Base-by-base conservation (phyloP, 2,329 filamentous ascomycete genomes). In the Annulohypoxylon truncatum region DNA sequence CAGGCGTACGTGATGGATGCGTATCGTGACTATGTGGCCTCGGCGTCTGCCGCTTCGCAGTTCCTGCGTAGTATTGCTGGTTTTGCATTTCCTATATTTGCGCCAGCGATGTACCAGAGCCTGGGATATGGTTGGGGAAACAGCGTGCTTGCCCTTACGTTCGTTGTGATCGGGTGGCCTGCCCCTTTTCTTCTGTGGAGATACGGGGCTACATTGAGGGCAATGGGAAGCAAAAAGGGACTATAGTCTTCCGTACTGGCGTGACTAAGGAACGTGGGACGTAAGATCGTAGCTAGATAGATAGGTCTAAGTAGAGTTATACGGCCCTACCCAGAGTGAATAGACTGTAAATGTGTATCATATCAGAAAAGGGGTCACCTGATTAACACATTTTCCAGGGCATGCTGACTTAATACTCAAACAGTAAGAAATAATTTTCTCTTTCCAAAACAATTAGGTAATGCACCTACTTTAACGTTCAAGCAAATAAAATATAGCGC, bases 1-100 rank as follows among this genome's bases (percentile, higher is more conserved):
- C 82, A 84, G 65, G 84, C 83, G 0, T 86, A 87, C 60, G 78
- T 86, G 2, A 82, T 86, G 15, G 85, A 87, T 33, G 84, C 82
- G 26, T 73, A 73, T 52, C 69, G 69, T 18, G 61, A 74, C 33
- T 75, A 74, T 50, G 61, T 59, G n/a, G 65, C 65, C 6, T 65
- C 61, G 10, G 65, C 61, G 12, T 54, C 56, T 1, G 61, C 65
- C 3, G 63, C 63, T n/a, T 60, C 50, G 20, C 51, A 60, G 18
- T 60, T 66, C 31, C 31, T 68, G 10, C 53, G 61, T 3, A 67
- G 57, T 15, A 56, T 67, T n/a, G 57, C 64, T 9, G 67, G 56
- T 4, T 67, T 65, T 9, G 64, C 61, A 8, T 67, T 69, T 44
- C 60, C 64, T 2, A 55, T 67, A 7, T 68, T 68, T 24, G 66